A percentile compares a stretch with the other conserved stretches of the same genome.
Evolutionary conservation across 345 rosid species (phyloP).

Genomic region (Boechera retrofracta): DNA sequence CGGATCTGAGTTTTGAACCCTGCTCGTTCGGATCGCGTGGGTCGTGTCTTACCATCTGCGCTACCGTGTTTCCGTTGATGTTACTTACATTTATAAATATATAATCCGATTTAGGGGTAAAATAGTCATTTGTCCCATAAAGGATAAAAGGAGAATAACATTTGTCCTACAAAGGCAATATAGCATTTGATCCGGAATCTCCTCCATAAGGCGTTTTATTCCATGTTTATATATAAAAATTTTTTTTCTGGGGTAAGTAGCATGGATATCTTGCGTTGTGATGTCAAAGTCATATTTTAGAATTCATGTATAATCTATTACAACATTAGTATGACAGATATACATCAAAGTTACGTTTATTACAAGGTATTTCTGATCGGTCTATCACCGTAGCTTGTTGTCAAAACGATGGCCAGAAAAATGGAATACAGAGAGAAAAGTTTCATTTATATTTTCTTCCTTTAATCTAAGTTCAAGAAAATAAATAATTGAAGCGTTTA

Average conservation of each 20-base stretch:
- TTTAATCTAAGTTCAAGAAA: neutral
- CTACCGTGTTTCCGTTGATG: too few species aligned
- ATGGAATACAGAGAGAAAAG: neutral
- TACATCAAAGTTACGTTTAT: too few species aligned
- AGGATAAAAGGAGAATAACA: too few species aligned
- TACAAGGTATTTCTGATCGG: neutral
- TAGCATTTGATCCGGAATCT: neutral
- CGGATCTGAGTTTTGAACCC: too few species aligned
- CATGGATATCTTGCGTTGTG: neutral
- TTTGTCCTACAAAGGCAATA: too few species aligned
- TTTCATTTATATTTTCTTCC: slow-evolving; percentile 14
- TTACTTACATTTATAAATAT: too few species aligned
- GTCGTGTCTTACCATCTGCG: too few species aligned
- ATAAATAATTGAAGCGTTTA: neutral
- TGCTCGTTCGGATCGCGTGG: too few species aligned
- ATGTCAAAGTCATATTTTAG: neutral
- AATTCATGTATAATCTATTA: neutral
- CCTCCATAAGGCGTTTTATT: neutral
- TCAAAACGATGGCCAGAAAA: slow-evolving; percentile 9
- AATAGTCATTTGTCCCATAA: too few species aligned
- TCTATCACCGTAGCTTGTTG: slow-evolving; percentile 22
- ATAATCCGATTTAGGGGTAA: too few species aligned
- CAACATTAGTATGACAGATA: too few species aligned
- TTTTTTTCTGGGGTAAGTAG: neutral
- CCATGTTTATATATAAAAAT: neutral